Conservation (phyloP, 2,329 filamentous ascomycete genomes). For the Neonectria magnoliae region DNA sequence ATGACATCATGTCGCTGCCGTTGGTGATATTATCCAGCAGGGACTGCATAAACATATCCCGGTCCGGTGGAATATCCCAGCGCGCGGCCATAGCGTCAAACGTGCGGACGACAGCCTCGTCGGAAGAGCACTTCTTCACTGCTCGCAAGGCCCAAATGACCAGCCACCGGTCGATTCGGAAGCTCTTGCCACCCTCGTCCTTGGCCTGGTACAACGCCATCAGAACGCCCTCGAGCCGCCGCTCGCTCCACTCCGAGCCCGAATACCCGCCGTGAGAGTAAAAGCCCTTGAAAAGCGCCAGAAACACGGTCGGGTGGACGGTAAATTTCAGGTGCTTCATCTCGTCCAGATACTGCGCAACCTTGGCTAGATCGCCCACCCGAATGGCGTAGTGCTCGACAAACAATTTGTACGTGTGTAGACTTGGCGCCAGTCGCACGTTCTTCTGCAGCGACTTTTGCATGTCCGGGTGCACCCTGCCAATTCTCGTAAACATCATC, state of each 20-base stretch:
- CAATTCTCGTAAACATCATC: constrained; percentile 66
- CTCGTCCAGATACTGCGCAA: constrained; percentile 79
- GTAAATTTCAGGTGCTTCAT: constrained; percentile 77
- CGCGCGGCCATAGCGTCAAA: constrained; percentile 61
- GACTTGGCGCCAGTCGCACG: constrained; percentile 76
- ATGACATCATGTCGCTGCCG: constrained; percentile 45
- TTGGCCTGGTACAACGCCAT: constrained; percentile 68
- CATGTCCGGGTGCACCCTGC: constrained; percentile 66
- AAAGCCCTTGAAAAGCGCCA: constrained; percentile 87
- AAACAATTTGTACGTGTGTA: constrained; percentile 82
- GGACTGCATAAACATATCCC: constrained; percentile 58
- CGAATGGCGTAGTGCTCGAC: constrained; percentile 77
- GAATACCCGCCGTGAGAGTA: constrained; percentile 72
- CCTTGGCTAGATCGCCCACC: constrained; percentile 76
- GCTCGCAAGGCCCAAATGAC: constrained; percentile 70
- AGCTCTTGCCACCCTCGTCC: constrained; percentile 55
- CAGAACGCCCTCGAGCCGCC: constrained; percentile 76
- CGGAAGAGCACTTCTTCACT: constrained; percentile 68
- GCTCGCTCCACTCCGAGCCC: constrained; percentile 75
- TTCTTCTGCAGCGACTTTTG: constrained; percentile 65
- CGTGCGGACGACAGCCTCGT: constrained; percentile 61
- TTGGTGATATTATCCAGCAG: constrained; percentile 56
- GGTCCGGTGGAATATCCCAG: constrained; percentile 56
- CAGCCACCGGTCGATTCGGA: constrained; percentile 69
- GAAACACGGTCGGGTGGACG: constrained; percentile 79